Evolutionary conservation across 805 yeast species (phyloP).

Genomic region (Candida palmyrensis): DNA sequence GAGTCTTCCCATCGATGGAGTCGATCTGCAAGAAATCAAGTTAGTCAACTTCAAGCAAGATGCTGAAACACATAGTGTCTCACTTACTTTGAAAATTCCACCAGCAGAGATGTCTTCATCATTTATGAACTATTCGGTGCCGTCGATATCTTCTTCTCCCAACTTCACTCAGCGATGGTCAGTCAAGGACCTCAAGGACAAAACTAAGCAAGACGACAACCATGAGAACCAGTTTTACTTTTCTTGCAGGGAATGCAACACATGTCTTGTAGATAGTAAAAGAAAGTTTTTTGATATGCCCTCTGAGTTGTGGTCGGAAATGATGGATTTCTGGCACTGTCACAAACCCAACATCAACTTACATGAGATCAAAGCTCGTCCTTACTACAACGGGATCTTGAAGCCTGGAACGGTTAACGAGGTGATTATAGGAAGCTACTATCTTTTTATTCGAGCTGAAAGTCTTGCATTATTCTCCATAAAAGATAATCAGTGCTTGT

Average conservation of each 20-base stretch:
- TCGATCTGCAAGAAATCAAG: constrained; percentile 7
- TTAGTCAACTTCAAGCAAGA: constrained; percentile 1
- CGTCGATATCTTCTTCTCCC: constrained; percentile 4
- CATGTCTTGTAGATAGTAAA: constrained; percentile 23
- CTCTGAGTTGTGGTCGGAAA: constrained; percentile 86
- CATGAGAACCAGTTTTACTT: constrained; percentile 21
- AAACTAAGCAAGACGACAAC: constrained; percentile 22
- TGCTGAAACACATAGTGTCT: constrained; percentile 1
- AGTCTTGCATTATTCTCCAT: constrained; percentile 8
- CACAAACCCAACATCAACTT: constrained; percentile 56
- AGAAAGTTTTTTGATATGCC: constrained; percentile 62
- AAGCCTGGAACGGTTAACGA: constrained; percentile 34
- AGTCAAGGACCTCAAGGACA: constrained; percentile 30
- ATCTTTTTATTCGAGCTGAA: constrained; percentile 37
- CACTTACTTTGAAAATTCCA: constrained; percentile 4
- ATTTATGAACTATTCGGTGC: constrained; percentile 8
- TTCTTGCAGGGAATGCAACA: constrained; percentile 26
- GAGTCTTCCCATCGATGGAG: constrained; percentile 5
- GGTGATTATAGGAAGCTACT: constrained; percentile 54
- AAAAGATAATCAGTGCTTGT: constrained; percentile 11
- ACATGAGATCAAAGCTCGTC: constrained; percentile 16
- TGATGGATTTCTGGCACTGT: constrained; percentile 98
- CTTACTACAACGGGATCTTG: constrained; percentile 34
- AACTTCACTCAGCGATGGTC: constrained; percentile 33
- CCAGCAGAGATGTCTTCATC: constrained; percentile 5